A percentile compares a stretch with the other conserved stretches of the same genome.
phyloP scores from a whole-genome alignment of 495 filamentous ascomycete species.

The Talaromyces thailandensis region DNA sequence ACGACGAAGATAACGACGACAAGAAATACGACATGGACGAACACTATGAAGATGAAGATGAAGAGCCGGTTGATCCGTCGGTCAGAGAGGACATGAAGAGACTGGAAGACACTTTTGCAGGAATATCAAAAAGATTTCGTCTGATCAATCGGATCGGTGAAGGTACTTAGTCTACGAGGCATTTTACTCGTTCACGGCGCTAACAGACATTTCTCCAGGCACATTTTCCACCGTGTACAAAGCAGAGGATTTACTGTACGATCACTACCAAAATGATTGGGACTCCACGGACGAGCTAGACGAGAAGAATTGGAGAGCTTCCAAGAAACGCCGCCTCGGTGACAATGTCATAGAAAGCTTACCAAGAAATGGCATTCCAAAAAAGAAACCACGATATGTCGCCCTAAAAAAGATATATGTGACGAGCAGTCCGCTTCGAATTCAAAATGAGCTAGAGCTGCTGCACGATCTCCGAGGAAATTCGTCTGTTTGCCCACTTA shows the following conservation, averaged over 20 bases:
- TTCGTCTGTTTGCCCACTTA: conserved; percentile 80
- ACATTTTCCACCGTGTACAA: conserved; percentile 99
- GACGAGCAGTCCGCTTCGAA: conserved; percentile 84
- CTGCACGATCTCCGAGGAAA: conserved; percentile 84
- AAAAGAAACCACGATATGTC: conserved; percentile 60
- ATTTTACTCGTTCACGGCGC: neutral
- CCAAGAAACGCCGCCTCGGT: conserved; percentile 37
- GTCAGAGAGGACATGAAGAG: conserved; percentile 80
- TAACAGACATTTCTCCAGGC: conserved; percentile 37
- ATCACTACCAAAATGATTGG: conserved; percentile 80
- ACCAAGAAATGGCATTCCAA: conserved; percentile 16
- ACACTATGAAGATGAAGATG: conserved; percentile 40
- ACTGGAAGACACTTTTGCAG: conserved; percentile 70
- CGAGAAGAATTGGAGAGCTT: conserved; percentile 49
- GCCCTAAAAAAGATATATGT: conserved; percentile 99
- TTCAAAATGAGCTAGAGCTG: conserved; percentile 93
- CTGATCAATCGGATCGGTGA: conserved; percentile 96
- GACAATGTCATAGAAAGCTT: conserved; percentile 16
- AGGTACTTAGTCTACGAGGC: conserved; percentile 40
- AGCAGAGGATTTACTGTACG: conserved; percentile 88
- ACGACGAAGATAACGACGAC: neutral
- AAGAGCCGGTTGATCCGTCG: conserved; percentile 59
- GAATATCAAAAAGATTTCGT: conserved; percentile 74
- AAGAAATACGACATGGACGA: conserved; percentile 8
- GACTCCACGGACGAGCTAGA: conserved; percentile 58